Evolutionary conservation across 164 flowering plant species (phyloP), one percentile per base, ranked within the genome.

Genomic region (Stephania japonica): DNA sequence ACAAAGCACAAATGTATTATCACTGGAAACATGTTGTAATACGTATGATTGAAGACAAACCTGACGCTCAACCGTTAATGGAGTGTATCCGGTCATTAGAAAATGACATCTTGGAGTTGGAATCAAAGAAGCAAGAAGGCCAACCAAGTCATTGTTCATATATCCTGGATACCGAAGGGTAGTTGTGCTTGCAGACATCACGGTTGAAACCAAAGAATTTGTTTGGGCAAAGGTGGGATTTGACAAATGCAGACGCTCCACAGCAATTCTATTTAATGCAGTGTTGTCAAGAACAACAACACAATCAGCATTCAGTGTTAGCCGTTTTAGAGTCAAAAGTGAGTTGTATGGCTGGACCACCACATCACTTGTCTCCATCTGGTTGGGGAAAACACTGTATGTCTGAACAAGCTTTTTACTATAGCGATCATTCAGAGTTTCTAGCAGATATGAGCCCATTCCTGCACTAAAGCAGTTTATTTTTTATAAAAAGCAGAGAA

Each of bases 291-390:
- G 98, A 81, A 96, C 99, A 85, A 96, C 99, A 75, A 96, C 98
- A 83, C 99, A 96, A 77, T 96, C 99, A 75, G 99, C 99, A 87
- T 93, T 96, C 25, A 93, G 87, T 3, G 97, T 93, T 63, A 96
- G 83, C 61, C 98, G 85, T 87, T 96, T 96, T 62, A 96, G 91
- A 8, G 99, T 96, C 86, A 96, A 85, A 74, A 96, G 92, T 27
- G 99, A 96, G 82, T 96, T 96, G 85, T 96, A 96, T 23, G 99
- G 98, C 80, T 96, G 98, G 70, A 96, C 99, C 79, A 96, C 99
- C 56, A 93, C 98, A 84, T 96, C 98, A 86, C 99, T 96, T 56
- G 93, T 93, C 85, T 96, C 99, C 93, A 89, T 90, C 85, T 96
- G 99, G 77, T 91, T 96, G n/a, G 99, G 99, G 78, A 96, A 96